Conservation (phyloP, 306 rosid genomes). For the Amphicarpaea edgeworthii region DNA sequence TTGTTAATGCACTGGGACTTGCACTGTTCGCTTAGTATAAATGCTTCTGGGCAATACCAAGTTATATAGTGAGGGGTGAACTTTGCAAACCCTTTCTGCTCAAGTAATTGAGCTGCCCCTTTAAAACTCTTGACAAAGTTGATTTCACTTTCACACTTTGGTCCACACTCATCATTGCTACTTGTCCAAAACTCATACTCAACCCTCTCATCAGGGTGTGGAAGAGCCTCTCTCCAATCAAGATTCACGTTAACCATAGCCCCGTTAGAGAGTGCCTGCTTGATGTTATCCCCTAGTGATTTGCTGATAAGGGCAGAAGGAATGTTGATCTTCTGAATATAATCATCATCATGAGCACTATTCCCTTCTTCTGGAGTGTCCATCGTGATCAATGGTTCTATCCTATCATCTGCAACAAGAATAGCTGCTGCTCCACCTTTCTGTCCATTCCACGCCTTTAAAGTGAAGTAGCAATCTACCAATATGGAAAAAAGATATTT, state of each 20-base stretch:
- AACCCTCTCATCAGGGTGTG: slow-evolving; percentile 98
- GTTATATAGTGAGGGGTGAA: slow-evolving; percentile 94
- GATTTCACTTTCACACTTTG: slow-evolving; percentile 84
- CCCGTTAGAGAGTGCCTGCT: slow-evolving; percentile 62
- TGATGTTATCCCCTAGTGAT: slow-evolving; percentile 80
- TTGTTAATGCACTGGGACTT: slow-evolving; percentile 90
- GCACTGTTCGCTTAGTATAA: slow-evolving; percentile 83
- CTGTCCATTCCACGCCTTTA: slow-evolving; percentile 98
- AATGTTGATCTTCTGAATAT: slow-evolving; percentile 75
- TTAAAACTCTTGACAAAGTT: slow-evolving; percentile 78
- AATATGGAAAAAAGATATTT: slow-evolving; percentile 26
- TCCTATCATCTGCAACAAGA: slow-evolving; percentile 86
- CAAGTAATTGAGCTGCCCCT: slow-evolving; percentile 95
- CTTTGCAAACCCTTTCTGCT: slow-evolving; percentile 84
- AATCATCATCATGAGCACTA: slow-evolving; percentile 65
- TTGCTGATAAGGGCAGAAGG: slow-evolving; percentile 94
- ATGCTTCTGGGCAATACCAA: slow-evolving; percentile 96
- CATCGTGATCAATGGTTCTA: slow-evolving; percentile 90
- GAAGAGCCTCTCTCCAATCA: slow-evolving; percentile 99
- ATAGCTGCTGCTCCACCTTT: slow-evolving; percentile 95
- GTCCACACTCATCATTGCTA: slow-evolving; percentile 97
- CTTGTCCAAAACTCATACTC: slow-evolving; percentile 97
- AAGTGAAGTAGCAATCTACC: slow-evolving; percentile 91
- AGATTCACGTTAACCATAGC: slow-evolving; percentile 90
- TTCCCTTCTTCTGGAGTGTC: slow-evolving; percentile 91